These are phyloP conservation scores for Xylariomycetidae sp. DNA, from an alignment of 2,329 filamentous ascomycete genomes.

Conservation along the genomic window DNA sequence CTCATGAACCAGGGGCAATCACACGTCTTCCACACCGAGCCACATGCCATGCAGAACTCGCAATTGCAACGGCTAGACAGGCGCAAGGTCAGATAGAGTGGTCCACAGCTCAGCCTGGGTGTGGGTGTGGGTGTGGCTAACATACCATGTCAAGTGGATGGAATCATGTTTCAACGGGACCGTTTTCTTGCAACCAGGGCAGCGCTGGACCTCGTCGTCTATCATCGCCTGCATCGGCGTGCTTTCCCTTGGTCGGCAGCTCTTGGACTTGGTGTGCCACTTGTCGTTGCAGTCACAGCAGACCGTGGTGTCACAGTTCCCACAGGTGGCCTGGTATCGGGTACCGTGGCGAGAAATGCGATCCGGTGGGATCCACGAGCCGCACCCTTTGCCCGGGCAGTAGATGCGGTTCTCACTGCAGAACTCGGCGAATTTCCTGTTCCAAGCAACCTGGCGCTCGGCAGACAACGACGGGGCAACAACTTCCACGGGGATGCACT, in stretches of 20 bases:
- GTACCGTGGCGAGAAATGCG: conserved; percentile 54
- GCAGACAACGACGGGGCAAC: conserved; percentile 70
- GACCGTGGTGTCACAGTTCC: conserved; percentile 65
- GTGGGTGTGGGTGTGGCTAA: no score
- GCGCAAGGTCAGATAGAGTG: no score
- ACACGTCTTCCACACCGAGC: conserved; percentile 74
- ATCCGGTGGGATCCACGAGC: conserved; percentile 71
- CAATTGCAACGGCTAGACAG: conserved; percentile 60
- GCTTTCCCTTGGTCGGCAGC: conserved; percentile 64
- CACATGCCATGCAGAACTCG: conserved; percentile 85
- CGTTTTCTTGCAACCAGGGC: conserved; percentile 65
- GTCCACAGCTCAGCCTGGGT: no score
- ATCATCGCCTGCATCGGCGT: no score
- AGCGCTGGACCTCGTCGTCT: no score
- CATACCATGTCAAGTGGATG: conserved; percentile 83
- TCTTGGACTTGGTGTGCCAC: conserved; percentile 68
- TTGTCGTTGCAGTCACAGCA: conserved; percentile 68
- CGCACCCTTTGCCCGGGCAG: conserved; percentile 67
- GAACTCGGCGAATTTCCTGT: conserved; percentile 72
- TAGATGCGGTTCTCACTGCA: conserved; percentile 70
- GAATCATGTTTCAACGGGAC: conserved; percentile 78
- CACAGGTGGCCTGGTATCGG: no score
- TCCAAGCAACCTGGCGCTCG: conserved; percentile 74
- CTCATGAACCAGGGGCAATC: conserved; percentile 80
- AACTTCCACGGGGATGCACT: conserved; percentile 68